Evolutionary conservation across 805 yeast species (phyloP), one percentile per base, ranked within the genome.

Genomic region (Teunomyces pallodes): DNA sequence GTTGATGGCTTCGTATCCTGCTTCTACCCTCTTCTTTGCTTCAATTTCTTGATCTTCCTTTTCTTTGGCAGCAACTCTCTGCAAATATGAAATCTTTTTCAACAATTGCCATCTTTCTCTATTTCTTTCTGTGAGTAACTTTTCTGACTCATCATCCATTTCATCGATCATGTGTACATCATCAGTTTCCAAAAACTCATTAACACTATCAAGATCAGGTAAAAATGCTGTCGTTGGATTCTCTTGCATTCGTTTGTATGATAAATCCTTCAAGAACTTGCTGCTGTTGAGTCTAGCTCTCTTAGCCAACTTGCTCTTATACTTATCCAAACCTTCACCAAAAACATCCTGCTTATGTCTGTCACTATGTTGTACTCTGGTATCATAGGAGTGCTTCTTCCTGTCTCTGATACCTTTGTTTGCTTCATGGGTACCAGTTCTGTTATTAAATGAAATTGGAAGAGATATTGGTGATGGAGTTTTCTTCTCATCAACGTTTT

Each of bases 331-430:
- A 10, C 96, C 96, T 14, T 72, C 69, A 3, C 97, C 97, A 8
- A 72, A 79, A 9, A 91, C 91, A 62, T 91, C 97, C 10, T 72
- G 71, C 49, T 73, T 70, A 63, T 91, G 97, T 9, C 62, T 65
- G n/a, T 69, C 69, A 57, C 78, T 86, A 31, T 83, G 82, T 42
- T 83, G 83, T 31, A 91, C 83, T 61, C 98, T 80, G 0, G 91
- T 78, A 64, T 92, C 98, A 0, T 84, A 76, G 7, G 96, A 88
- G 46, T 83, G 81, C 47, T 83, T 81, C 69, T 92, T 92, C 60
- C 80, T 82, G 50, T 90, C 97, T 48, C 96, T 72, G 16, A 92
- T 79, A 45, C 98, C 98, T 35, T 72, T 68, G 60, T 92, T 92
- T 27, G 89, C 96, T 47, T 79, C 86, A 47, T 68, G 70, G 0